phyloP scores from a whole-genome alignment of 768 basidiomycete species.

The Mycena haematopus region DNA sequence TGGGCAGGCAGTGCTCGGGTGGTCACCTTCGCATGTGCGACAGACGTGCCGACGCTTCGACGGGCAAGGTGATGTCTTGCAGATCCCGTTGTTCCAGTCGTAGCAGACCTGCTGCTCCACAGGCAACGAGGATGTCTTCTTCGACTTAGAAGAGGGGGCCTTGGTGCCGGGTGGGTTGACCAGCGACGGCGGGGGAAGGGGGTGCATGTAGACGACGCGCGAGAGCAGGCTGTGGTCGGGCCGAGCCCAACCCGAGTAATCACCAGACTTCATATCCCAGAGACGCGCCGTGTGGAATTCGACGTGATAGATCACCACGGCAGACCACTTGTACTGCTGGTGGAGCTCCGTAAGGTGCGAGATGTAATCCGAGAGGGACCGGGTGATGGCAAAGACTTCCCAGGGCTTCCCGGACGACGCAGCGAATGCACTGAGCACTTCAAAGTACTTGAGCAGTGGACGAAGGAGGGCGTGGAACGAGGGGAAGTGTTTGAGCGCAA shows the following conservation, averaged over 20 bases:
- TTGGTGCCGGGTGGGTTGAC: neutral
- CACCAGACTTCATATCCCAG: conserved; percentile 24
- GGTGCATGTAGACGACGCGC: neutral
- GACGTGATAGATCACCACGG: conserved; percentile 27
- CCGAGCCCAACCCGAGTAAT: conserved; percentile 23
- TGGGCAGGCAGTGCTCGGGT: too few relatives aligned
- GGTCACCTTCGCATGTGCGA: too few relatives aligned
- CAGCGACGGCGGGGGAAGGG: neutral
- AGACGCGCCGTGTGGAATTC: conserved; percentile 4
- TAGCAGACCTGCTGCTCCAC: conserved; percentile 24
- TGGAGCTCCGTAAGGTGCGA: conserved; percentile 23
- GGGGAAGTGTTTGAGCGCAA: conserved; percentile 13
- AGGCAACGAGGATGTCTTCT: conserved; percentile 3
- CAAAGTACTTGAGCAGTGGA: conserved; percentile 12
- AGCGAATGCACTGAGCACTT: conserved; percentile 12
- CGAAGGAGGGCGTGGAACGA: conserved; percentile 15
- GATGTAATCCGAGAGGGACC: conserved; percentile 6
- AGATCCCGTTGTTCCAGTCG: conserved; percentile 24
- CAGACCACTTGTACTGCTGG: conserved; percentile 27
- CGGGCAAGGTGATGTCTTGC: conserved; percentile 25
- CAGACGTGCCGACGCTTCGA: conserved; percentile 14
- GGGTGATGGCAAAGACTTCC: conserved; percentile 10
- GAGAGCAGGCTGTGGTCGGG: neutral
- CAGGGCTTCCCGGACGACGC: conserved; percentile 16
- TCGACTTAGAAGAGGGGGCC: neutral